A percentile compares a stretch with the other conserved stretches of the same genome.
Conservation (phyloP, 2,329 filamentous ascomycete species). For the Alternaria ventricosa region DNA sequence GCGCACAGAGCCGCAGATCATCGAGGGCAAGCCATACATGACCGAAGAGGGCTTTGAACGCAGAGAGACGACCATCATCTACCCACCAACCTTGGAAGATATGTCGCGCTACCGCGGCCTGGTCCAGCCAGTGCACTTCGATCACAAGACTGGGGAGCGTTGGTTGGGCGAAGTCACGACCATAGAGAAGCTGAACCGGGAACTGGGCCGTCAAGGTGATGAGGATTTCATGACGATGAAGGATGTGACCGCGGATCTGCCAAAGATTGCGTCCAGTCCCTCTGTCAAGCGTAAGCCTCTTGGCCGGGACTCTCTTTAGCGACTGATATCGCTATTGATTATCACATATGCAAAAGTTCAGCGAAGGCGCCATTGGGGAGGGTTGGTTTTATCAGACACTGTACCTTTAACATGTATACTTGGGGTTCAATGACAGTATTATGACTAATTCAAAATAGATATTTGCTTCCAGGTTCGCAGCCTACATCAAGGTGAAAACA, state of each 20-base stretch:
- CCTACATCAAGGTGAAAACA: too few species aligned
- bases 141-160: slow-evolving; percentile 34
- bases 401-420: slow-evolving; percentile 3
- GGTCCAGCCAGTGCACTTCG: slow-evolving; percentile 39
- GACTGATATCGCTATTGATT: neutral
- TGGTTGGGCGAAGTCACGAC: slow-evolving; percentile 34
- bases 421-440: neutral
- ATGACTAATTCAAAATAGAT: neutral
- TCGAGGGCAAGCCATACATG: slow-evolving; percentile 47
- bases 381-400: neutral
- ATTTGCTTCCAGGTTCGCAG: too few species aligned
- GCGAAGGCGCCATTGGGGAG: neutral
- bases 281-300: slow-evolving; percentile 24
- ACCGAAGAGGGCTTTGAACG: slow-evolving; percentile 51
- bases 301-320: slow-evolving; percentile 1
- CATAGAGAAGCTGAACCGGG: slow-evolving; percentile 23
- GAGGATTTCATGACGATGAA: slow-evolving; percentile 14
- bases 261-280: slow-evolving; percentile 12
- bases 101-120: slow-evolving; percentile 34
- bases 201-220: slow-evolving; percentile 9
- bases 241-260: slow-evolving; percentile 15
- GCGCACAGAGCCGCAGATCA: slow-evolving; percentile 47
- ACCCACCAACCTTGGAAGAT: slow-evolving; percentile 53
- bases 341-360: neutral
- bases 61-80: slow-evolving; percentile 55